Conservation (phyloP, 352 stramenopile species). For the Pythium dissotocum region DNA sequence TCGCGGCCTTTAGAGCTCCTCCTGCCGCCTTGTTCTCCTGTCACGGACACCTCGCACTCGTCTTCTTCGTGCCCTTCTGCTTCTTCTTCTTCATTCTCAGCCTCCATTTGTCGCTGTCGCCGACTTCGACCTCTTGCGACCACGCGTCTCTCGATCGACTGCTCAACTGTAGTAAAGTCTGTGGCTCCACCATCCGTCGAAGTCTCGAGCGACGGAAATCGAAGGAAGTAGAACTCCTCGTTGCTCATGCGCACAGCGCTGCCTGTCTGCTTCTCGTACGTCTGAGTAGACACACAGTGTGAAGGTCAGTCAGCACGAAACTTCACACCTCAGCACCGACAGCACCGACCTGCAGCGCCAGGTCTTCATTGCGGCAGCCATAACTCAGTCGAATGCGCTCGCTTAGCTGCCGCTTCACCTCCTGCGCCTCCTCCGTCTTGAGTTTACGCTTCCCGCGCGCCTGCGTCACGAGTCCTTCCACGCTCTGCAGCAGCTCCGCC, state of each 20-base stretch:
- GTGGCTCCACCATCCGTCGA: constrained; percentile 2
- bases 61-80: background rate
- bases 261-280: constrained; percentile 64
- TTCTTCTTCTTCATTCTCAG: background rate
- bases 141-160: constrained; percentile 26
- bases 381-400: constrained; percentile 70
- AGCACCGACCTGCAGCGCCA: constrained; percentile 48
- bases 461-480: constrained; percentile 40
- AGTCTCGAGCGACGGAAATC: constrained; percentile 39
- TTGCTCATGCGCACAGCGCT: constrained; percentile 63
- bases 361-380: constrained; percentile 64
- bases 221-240: constrained; percentile 64
- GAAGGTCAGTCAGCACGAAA: background rate
- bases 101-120: background rate
- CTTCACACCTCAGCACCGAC: background rate
- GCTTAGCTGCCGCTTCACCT: constrained; percentile 42
- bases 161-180: constrained; percentile 35
- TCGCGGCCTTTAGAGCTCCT: background rate
- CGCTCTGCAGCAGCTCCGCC: constrained; percentile 37
- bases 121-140: background rate
- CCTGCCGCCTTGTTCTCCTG: constrained; percentile 1
- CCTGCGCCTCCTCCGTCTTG: constrained; percentile 34
- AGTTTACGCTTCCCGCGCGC: constrained; percentile 50
- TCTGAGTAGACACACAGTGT: constrained; percentile 19
- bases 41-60: background rate